Evolutionary conservation across 257 asterid species (phyloP).

Genomic region (Solanum clarkiae): DNA sequence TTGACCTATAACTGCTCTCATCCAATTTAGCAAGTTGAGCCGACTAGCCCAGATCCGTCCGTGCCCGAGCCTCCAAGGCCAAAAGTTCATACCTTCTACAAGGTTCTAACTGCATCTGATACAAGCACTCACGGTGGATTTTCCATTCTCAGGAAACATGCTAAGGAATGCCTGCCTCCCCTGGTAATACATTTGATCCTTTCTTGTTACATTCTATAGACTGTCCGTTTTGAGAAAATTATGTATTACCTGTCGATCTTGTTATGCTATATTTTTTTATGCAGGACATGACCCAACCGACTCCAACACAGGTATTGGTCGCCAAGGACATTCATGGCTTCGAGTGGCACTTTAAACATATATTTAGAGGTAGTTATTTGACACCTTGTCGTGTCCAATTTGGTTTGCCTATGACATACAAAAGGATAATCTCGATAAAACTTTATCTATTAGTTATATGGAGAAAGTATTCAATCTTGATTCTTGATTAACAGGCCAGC

Average conservation of each 20-base stretch:
- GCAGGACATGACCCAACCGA: constrained; percentile 41
- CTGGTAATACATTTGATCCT: constrained; percentile 11
- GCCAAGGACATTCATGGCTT: constrained; percentile 66
- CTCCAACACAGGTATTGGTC: constrained; percentile 55
- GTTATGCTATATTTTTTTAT: neutral
- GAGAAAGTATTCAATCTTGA: neutral
- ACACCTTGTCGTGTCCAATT: neutral
- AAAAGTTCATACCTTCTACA: constrained; percentile 27
- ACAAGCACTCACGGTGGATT: constrained; percentile 54
- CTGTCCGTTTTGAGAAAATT: neutral
- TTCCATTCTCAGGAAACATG: constrained; percentile 42
- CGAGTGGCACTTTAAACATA: constrained; percentile 75
- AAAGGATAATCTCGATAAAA: neutral
- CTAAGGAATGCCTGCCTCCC: constrained; percentile 36
- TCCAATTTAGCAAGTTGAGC: constrained; percentile 30
- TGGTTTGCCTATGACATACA: neutral
- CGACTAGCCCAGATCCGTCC: constrained; percentile 13
- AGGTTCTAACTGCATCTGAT: constrained; percentile 45
- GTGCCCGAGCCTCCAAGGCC: constrained; percentile 17
- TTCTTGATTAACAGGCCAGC: constrained; percentile 43
- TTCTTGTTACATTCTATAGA: neutral
- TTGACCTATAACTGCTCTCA: neutral
- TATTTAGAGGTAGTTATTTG: constrained; percentile 45
- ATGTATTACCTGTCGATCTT: neutral
- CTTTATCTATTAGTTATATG: neutral